Evolutionary conservation across 164 flowering plant species (phyloP).

Genomic region (Aristolochia contorta): DNA sequence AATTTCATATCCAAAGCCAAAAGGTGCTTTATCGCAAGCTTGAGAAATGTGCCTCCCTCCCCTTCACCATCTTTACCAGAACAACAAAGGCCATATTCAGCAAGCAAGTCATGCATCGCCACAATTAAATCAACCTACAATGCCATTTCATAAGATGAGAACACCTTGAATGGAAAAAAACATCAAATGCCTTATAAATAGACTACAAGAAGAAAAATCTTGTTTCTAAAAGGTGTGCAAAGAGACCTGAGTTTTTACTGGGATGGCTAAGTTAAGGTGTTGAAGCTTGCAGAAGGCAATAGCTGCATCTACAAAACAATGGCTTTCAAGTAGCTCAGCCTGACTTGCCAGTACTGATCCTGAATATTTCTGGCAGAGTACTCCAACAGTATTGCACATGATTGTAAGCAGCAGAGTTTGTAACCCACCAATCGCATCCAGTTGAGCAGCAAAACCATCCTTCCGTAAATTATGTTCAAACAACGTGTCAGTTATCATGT

Average conservation of each 20-base stretch:
- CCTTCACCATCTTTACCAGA: slow-evolving; percentile 63
- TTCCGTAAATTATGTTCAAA: slow-evolving; percentile 11
- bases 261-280: slow-evolving; percentile 46
- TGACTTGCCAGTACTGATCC: slow-evolving; percentile 31
- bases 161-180: neutral
- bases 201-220: neutral
- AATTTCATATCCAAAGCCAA: slow-evolving; percentile 80
- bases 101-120: slow-evolving; percentile 83
- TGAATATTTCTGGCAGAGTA: slow-evolving; percentile 41
- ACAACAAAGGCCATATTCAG: slow-evolving; percentile 94
- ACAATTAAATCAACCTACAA: slow-evolving; percentile 75
- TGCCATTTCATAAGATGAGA: slow-evolving; percentile 1
- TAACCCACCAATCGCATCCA: slow-evolving; percentile 40
- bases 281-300: slow-evolving; percentile 82
- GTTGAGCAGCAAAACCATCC: slow-evolving; percentile 30
- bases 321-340: slow-evolving; percentile 41
- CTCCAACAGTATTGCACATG: slow-evolving; percentile 55
- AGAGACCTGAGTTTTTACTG: slow-evolving; percentile 70
- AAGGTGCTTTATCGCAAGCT: slow-evolving; percentile 84
- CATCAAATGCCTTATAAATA: neutral
- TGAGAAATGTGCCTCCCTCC: slow-evolving; percentile 85
- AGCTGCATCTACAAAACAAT: slow-evolving; percentile 64
- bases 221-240: slow-evolving; percentile 3
- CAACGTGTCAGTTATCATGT: no score
- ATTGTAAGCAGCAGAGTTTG: slow-evolving; percentile 58